Conservation (phyloP, 2,329 filamentous ascomycete genomes). For the Venturia pyrina region DNA sequence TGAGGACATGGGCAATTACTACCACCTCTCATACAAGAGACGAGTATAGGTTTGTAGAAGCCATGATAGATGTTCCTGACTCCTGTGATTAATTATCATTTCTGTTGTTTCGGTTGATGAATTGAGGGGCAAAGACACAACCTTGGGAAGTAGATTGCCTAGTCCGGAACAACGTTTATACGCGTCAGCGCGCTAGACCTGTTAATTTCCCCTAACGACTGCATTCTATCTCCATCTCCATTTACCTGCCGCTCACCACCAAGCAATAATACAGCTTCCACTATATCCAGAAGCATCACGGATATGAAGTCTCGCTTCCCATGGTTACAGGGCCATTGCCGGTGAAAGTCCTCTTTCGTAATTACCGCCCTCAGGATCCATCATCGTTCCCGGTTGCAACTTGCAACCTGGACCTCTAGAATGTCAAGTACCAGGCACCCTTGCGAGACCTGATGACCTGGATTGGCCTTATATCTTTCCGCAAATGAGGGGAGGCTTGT, state of each 20-base stretch:
- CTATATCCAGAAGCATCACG: not conserved
- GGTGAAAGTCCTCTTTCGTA: not conserved
- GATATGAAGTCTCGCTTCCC: not conserved
- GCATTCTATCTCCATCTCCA: not conserved
- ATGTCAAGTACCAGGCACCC: not conserved
- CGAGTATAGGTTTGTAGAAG: too few species aligned
- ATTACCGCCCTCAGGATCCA: not conserved
- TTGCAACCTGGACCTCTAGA: not conserved
- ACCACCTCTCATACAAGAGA: too few species aligned
- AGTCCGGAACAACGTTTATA: not conserved
- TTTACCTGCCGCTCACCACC: conserved; percentile 2
- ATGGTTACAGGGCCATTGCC: not conserved
- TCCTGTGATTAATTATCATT: too few species aligned
- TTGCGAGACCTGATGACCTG: not conserved
- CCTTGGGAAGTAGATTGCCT: not conserved
- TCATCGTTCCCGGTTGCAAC: not conserved
- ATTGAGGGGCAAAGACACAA: too few species aligned
- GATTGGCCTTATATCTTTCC: not conserved
- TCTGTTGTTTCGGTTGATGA: too few species aligned
- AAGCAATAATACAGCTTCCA: not conserved
- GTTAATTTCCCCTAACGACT: not conserved
- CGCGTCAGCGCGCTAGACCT: not conserved
- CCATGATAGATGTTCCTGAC: too few species aligned
- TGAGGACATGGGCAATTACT: not conserved
- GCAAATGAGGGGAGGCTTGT: not conserved